Conservation (phyloP, 2,329 filamentous ascomycete genomes). For the Coniochaeta sp. region DNA sequence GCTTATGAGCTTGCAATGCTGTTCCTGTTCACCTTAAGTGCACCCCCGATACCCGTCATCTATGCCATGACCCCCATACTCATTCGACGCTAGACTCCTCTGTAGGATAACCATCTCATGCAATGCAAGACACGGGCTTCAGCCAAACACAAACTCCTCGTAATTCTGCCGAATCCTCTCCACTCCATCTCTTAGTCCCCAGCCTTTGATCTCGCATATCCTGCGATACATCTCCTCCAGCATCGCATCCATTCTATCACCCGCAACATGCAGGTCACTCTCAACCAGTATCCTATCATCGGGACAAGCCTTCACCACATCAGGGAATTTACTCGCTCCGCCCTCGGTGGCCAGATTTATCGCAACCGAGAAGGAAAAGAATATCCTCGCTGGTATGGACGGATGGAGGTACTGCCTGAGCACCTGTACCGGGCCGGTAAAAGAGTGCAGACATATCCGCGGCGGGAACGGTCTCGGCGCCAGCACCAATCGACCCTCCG, state of each 20-base stretch:
- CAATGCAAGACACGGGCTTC: background rate
- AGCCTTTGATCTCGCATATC: constrained; percentile 71
- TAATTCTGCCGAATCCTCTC: constrained; percentile 66
- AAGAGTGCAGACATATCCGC: constrained; percentile 88
- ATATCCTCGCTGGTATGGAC: constrained; percentile 67
- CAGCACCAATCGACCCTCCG: constrained; percentile 7
- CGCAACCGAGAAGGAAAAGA: constrained; percentile 78
- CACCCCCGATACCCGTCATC: too few species aligned
- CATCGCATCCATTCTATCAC: constrained; percentile 67
- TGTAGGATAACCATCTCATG: too few species aligned
- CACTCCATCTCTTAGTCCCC: constrained; percentile 67
- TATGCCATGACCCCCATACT: too few species aligned
- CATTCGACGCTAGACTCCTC: too few species aligned
- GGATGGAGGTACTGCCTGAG: constrained; percentile 71
- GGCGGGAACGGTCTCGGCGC: constrained; percentile 65
- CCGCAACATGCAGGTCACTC: constrained; percentile 82
- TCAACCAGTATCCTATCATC: constrained; percentile 77
- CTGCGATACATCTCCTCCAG: constrained; percentile 69
- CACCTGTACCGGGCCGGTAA: constrained; percentile 68
- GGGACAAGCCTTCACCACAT: constrained; percentile 65
- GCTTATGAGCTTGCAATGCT: too few species aligned
- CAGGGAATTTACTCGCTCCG: constrained; percentile 41
- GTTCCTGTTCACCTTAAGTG: too few species aligned
- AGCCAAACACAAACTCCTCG: constrained; percentile 65
- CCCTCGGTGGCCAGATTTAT: constrained; percentile 65